Conservation (phyloP, 78 protist genomes). For the Dictyostelium capitatum region DNA sequence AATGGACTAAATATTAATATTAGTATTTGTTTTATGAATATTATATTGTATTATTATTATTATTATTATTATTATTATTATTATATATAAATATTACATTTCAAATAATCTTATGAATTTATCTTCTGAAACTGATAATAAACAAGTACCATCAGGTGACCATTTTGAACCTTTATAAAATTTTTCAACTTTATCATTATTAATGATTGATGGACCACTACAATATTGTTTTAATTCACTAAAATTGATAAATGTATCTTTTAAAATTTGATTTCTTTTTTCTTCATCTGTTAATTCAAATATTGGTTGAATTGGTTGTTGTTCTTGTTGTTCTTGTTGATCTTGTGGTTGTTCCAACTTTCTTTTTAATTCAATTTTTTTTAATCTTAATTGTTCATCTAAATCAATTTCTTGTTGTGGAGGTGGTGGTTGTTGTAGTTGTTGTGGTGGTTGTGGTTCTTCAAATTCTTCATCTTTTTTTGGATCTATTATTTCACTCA, state of each 20-base stretch:
- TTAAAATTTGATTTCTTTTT: background rate
- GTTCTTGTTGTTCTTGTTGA: background rate
- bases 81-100: slow-evolving; percentile 3
- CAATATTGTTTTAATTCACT: background rate
- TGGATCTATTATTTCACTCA: background rate
- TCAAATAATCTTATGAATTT: slow-evolving; percentile 39
- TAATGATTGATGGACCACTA: background rate
- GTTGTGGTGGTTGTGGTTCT: background rate
- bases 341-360: background rate
- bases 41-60: background rate
- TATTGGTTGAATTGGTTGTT: background rate
- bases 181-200: background rate
- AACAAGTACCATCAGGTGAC: slow-evolving; percentile 76
- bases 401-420: background rate
- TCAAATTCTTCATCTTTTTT: background rate
- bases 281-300: background rate
- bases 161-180: slow-evolving; percentile 49
- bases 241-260: background rate
- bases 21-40: background rate
- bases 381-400: slow-evolving; percentile 11
- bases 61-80: background rate
- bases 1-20: background rate
- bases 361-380: slow-evolving; percentile 11
- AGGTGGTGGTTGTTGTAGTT: background rate
- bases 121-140: slow-evolving; percentile 49